phyloP scores from a whole-genome alignment of 2,329 filamentous ascomycete genomes.

The Pyrenophora teres region DNA sequence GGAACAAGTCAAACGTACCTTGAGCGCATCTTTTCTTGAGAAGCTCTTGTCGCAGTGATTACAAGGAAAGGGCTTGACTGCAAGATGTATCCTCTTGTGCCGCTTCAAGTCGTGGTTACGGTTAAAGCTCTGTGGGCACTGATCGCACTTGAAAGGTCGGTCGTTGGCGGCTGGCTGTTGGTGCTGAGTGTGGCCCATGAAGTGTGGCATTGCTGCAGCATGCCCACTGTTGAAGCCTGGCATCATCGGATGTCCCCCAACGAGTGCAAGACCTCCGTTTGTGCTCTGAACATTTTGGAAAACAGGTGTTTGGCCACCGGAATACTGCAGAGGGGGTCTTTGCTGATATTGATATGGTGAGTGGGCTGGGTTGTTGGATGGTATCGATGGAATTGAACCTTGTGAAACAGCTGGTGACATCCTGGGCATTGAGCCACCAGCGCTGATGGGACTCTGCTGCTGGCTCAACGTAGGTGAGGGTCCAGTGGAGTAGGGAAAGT shows the following conservation, averaged over 20 bases:
- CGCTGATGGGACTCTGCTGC: constrained; percentile 55
- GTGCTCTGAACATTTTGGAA: constrained; percentile 81
- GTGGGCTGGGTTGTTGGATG: constrained; percentile 54
- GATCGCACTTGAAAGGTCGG: constrained; percentile 91
- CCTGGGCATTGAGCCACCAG: constrained; percentile 52
- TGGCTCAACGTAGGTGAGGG: constrained; percentile 52
- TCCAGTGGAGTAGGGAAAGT: constrained; percentile 56
- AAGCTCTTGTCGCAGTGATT: constrained; percentile 94
- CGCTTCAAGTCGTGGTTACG: constrained; percentile 95
- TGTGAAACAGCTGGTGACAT: constrained; percentile 59
- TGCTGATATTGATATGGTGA: constrained; percentile 54
- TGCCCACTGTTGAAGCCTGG: constrained; percentile 65
- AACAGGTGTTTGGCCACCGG: constrained; percentile 64
- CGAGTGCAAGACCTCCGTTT: constrained; percentile 71
- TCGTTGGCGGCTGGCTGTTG: constrained; percentile 67
- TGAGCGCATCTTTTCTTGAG: constrained; percentile 92
- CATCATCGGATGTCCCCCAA: constrained; percentile 66
- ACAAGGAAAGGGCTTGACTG: constrained; percentile 95
- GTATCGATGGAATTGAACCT: constrained; percentile 51
- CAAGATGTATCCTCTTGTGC: constrained; percentile 92
- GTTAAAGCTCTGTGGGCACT: constrained; percentile 92
- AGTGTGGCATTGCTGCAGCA: constrained; percentile 67
- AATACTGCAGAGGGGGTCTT: constrained; percentile 48
- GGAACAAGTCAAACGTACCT: constrained; percentile 64
- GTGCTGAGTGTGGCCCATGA: constrained; percentile 58